Percentiles rank a stretch among this genome's conserved stretches.
These are phyloP conservation scores for Sarcodon sp. DNA, from an alignment of 768 basidiomycete species.

Conservation along the genomic window DNA sequence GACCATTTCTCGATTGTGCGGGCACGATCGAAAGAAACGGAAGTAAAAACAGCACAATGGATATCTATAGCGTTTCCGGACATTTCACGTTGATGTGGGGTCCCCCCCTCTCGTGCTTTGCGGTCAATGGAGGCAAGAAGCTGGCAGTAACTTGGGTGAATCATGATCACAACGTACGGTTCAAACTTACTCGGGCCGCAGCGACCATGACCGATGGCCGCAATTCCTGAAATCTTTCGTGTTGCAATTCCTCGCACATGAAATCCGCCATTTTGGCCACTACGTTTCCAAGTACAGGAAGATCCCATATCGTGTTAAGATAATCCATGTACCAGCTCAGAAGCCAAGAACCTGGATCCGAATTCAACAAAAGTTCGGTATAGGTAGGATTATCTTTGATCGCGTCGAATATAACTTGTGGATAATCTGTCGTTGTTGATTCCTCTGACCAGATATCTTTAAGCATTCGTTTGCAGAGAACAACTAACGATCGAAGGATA, in stretches of 20 bases:
- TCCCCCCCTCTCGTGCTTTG: slow-evolving; percentile 14
- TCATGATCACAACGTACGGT: not conserved
- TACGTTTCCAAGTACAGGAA: slow-evolving; percentile 37
- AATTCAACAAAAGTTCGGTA: slow-evolving; percentile 27
- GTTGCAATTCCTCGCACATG: slow-evolving; percentile 73
- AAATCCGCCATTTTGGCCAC: slow-evolving; percentile 62
- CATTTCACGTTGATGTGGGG: slow-evolving; percentile 16
- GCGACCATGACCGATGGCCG: slow-evolving; percentile 48
- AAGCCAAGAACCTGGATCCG: slow-evolving; percentile 30
- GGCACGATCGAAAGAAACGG: slow-evolving; percentile 29
- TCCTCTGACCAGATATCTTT: slow-evolving; percentile 42
- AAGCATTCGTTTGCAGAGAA: slow-evolving; percentile 46
- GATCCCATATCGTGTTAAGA: slow-evolving; percentile 39
- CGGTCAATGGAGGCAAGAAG: slow-evolving; percentile 21
- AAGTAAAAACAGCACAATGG: slow-evolving; percentile 33
- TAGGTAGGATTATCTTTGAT: slow-evolving; percentile 69
- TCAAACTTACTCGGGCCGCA: slow-evolving; percentile 44
- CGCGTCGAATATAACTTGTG: slow-evolving; percentile 68
- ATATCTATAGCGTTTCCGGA: slow-evolving; percentile 29
- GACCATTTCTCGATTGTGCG: slow-evolving; percentile 28
- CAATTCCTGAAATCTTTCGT: slow-evolving; percentile 49
- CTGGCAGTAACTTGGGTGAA: slow-evolving; percentile 11
- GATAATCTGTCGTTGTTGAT: slow-evolving; percentile 57
- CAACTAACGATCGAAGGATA: slow-evolving; percentile 43
- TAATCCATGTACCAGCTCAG: slow-evolving; percentile 57